These are phyloP conservation scores for Martiniozyma asiatica DNA, from an alignment of 1,139 yeast species.

Conservation along the genomic window DNA sequence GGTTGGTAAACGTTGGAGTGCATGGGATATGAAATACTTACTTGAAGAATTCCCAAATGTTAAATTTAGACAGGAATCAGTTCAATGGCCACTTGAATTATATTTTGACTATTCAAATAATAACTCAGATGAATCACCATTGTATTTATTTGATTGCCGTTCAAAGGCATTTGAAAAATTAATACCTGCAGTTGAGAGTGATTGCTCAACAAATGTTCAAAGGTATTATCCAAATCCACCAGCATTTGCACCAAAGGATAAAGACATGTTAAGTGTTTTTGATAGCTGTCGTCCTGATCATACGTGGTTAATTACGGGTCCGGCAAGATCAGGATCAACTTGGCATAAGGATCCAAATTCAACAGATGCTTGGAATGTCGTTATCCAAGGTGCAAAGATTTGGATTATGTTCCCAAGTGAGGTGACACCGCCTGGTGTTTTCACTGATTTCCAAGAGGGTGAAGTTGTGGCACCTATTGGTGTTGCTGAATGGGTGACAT, in stretches of 20 bases:
- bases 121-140: constrained; percentile 71
- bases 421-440: constrained; percentile 74
- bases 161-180: constrained; percentile 51
- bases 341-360: constrained; percentile 90
- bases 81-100: constrained; percentile 58
- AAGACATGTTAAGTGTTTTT: constrained; percentile 38
- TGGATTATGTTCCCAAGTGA: constrained; percentile 86
- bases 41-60: constrained; percentile 44
- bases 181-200: no score
- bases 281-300: constrained; percentile 67
- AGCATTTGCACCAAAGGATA: constrained; percentile 27
- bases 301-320: constrained; percentile 83
- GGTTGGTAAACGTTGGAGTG: constrained; percentile 57
- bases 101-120: constrained; percentile 49
- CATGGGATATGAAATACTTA: constrained; percentile 46
- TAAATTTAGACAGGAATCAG: constrained; percentile 72
- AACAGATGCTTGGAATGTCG: constrained; percentile 85
- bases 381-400: constrained; percentile 60
- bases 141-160: constrained; percentile 74
- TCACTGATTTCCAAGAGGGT: constrained; percentile 63
- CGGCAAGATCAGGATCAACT: constrained; percentile 70
- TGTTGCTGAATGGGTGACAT: constrained; percentile 78
- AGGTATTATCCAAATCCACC: constrained; percentile 45
- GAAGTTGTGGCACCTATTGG: constrained; percentile 91
- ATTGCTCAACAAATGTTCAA: no score